Evolutionary conservation across 805 yeast genomes (phyloP), one percentile per base, ranked within the genome.

Genomic region (Candida oleophila): DNA sequence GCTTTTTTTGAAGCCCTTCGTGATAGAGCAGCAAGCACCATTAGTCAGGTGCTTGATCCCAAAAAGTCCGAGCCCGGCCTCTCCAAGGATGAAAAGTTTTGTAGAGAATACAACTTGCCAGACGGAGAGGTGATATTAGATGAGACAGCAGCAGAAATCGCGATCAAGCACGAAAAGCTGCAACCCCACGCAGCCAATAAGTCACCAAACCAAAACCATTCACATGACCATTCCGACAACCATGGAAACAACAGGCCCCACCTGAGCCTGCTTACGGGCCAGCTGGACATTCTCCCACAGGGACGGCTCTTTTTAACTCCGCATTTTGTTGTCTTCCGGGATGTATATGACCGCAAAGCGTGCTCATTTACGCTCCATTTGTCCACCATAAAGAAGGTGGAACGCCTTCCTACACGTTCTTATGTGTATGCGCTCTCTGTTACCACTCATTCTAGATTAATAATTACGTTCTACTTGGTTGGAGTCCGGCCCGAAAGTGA

Each of bases 401-500:
- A 92, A 61, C 75, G 97, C 44, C 76, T 89, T 18, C 95, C 96
- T 9, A 76, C 89, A 1, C 76, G 82, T 46, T 75, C 87, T 1
- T 87, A 83, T 60, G 83, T 87, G 16, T 87, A 90, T 66, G 90
- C 96, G 1, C 73, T 94, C 16, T 70, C 82, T n/a, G 66, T 92
- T 12, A 74, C 79, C 4, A 80, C 96, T 1, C 82, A 83, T 47
- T 82, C 85, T 25, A 87, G 83, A 14, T 61, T 85, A 47, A 75
- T 74, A 44, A 57, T 90, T 1, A 73, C 83, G 2, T 67, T 91
- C 19, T 89, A 87, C 55, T 82, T 91, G 57, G 81, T 89, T 22
- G 97, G 96, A 0, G 68, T 89, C 44, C 76, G 88, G 42, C 81
- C 90, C 15, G 84, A 82, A 35, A 82, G 94, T 46, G 97, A 91